phyloP scores from a whole-genome alignment of 352 stramenopile species.

The Phytophthora palmivora region DNA sequence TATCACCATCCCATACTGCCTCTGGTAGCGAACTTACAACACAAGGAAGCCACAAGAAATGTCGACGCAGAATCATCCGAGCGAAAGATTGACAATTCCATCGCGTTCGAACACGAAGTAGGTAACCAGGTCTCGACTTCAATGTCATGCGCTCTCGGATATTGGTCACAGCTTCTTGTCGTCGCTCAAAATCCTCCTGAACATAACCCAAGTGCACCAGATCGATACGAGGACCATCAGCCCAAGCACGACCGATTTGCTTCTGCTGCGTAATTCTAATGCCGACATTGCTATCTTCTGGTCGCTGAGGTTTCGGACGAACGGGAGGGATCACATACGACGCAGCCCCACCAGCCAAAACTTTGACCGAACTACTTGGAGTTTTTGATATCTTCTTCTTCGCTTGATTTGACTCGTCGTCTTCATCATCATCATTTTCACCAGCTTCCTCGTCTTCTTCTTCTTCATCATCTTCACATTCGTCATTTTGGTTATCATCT shows the following conservation, averaged over 20 bases:
- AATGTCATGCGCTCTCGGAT: slow-evolving; percentile 63
- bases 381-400: slow-evolving; percentile 22
- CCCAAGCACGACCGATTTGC: slow-evolving; percentile 66
- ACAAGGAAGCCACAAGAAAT: slow-evolving; percentile 77
- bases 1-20: slow-evolving; percentile 81
- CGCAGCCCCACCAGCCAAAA: slow-evolving; percentile 27
- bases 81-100: slow-evolving; percentile 59
- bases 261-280: slow-evolving; percentile 64
- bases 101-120: slow-evolving; percentile 61
- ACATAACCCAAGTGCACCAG: slow-evolving; percentile 76
- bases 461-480: slow-evolving; percentile 22
- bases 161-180: slow-evolving; percentile 59
- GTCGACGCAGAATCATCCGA: slow-evolving; percentile 57
- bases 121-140: slow-evolving; percentile 69
- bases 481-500: slow-evolving; percentile 16
- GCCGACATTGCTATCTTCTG: slow-evolving; percentile 29
- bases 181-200: slow-evolving; percentile 66
- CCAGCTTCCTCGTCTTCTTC: slow-evolving; percentile 30
- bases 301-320: slow-evolving; percentile 35
- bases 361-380: slow-evolving; percentile 28
- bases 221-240: slow-evolving; percentile 67
- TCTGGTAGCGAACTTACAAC: slow-evolving; percentile 65
- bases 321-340: slow-evolving; percentile 33
- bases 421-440: slow-evolving; percentile 33
- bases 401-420: slow-evolving; percentile 9